Percentiles rank a stretch among this genome's conserved stretches.
Evolutionary conservation across 2,329 filamentous ascomycete genomes (phyloP).

Genomic region (Alternaria panax): DNA sequence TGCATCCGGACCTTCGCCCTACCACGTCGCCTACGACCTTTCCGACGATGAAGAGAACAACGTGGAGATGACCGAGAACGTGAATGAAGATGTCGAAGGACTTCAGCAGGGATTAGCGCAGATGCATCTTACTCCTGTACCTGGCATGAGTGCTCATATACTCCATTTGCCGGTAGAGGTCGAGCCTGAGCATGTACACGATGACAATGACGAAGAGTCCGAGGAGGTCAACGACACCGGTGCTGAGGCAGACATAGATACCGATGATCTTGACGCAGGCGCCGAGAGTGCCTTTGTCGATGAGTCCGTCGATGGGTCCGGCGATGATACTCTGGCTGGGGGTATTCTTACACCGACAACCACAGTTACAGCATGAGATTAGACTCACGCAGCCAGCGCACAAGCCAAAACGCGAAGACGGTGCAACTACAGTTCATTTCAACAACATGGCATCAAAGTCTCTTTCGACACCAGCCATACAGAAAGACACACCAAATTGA

Average conservation of each 20-base stretch:
- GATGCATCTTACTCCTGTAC: conserved; percentile 5
- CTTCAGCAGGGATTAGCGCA: conserved; percentile 12
- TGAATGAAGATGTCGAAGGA: conserved; percentile 15
- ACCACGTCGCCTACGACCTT: conserved; percentile 20
- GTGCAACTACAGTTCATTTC: neutral
- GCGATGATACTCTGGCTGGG: conserved; percentile 22
- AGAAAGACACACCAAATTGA: neutral
- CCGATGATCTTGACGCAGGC: conserved; percentile 35
- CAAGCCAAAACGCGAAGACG: neutral
- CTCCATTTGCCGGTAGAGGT: conserved; percentile 8
- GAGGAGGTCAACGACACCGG: conserved; percentile 29
- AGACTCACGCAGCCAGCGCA: too few relatives aligned
- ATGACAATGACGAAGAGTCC: conserved; percentile 4
- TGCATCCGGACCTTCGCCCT: conserved; percentile 28
- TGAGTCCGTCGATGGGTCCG: conserved; percentile 39
- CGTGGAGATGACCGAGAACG: conserved; percentile 28
- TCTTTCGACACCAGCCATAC: neutral
- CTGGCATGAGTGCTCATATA: conserved; percentile 2
- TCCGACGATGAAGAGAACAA: conserved; percentile 24
- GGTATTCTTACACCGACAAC: conserved; percentile 29
- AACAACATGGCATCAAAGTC: neutral
- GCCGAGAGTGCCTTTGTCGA: conserved; percentile 36
- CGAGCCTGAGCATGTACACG: conserved; percentile 17
- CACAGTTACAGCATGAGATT: conserved; percentile 1
- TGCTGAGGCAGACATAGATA: conserved; percentile 38